Percentiles rank a stretch among this genome's conserved stretches.
Conservation (phyloP, 2,329 filamentous ascomycete genomes). For the Anisogramma anomala region DNA sequence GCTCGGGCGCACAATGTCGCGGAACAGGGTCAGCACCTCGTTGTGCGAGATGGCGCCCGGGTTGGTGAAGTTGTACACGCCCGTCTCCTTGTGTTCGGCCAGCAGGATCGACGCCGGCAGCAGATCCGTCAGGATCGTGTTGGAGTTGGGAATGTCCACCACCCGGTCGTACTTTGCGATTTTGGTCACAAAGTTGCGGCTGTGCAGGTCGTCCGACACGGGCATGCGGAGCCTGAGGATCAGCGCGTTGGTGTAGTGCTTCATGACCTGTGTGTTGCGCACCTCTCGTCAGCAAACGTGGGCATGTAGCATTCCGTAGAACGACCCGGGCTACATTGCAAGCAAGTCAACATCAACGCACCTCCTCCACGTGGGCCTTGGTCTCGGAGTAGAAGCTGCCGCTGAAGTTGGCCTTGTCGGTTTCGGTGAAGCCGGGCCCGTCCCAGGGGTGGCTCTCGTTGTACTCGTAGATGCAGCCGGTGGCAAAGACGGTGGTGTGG, state of each 20-base stretch:
- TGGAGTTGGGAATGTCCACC: slow-evolving; percentile 57
- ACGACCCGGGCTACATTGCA: too few relatives aligned
- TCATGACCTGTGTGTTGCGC: slow-evolving; percentile 38
- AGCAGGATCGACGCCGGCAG: slow-evolving; percentile 49
- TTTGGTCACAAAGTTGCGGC: slow-evolving; percentile 59
- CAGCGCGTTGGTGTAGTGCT: slow-evolving; percentile 48
- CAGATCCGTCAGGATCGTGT: slow-evolving; percentile 54
- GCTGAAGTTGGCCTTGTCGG: slow-evolving; percentile 51
- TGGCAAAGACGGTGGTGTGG: slow-evolving; percentile 55
- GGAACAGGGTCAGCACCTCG: slow-evolving; percentile 52
- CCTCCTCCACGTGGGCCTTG: slow-evolving; percentile 54
- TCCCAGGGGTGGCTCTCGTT: slow-evolving; percentile 49
- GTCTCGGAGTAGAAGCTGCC: slow-evolving; percentile 59
- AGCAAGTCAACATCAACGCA: slow-evolving; percentile 26
- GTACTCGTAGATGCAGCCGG: slow-evolving; percentile 57
- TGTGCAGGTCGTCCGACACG: slow-evolving; percentile 54
- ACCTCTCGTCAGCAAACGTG: neutral
- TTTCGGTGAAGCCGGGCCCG: slow-evolving; percentile 49
- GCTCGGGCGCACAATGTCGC: slow-evolving; percentile 48
- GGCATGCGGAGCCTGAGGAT: slow-evolving; percentile 59
- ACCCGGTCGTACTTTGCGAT: slow-evolving; percentile 53
- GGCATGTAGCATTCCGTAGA: too few relatives aligned
- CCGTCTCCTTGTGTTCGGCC: slow-evolving; percentile 49
- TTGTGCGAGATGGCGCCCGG: slow-evolving; percentile 61
- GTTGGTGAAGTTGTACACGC: slow-evolving; percentile 61